A percentile compares a stretch with the other conserved stretches of the same genome.
These are phyloP conservation scores for Picea abies DNA, from an alignment of 83 land plant genomes.

Conservation along the genomic window DNA sequence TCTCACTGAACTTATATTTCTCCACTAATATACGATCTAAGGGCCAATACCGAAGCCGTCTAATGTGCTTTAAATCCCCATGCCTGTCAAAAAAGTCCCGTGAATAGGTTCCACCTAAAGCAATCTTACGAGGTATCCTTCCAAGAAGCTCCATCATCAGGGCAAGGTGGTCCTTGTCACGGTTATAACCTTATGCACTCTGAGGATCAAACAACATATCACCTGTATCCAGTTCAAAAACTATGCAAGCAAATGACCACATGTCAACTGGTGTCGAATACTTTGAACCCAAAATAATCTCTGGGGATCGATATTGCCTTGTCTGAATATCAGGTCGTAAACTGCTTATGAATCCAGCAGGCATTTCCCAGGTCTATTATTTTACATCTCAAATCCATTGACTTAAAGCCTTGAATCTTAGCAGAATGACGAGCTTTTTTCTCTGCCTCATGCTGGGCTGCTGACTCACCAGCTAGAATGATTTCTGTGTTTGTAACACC, in stretches of 20 bases:
- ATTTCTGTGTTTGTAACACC: too few relatives aligned
- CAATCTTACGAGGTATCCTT: too few relatives aligned
- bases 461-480: neutral
- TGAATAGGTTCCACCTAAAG: too few relatives aligned
- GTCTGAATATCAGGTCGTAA: slow-evolving; percentile 83
- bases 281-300: slow-evolving; percentile 38
- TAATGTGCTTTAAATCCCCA: too few relatives aligned
- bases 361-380: slow-evolving; percentile 97
- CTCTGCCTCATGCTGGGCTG: slow-evolving; percentile 15
- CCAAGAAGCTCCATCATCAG: too few relatives aligned
- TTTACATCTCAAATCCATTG: slow-evolving; percentile 84
- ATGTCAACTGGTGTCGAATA: slow-evolving; percentile 68
- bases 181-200: too few relatives aligned
- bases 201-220: too few relatives aligned
- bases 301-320: slow-evolving; percentile 92
- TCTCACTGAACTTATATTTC: too few relatives aligned
- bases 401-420: slow-evolving; percentile 30
- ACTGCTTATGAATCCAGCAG: slow-evolving; percentile 76
- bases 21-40: too few relatives aligned
- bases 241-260: slow-evolving; percentile 60
- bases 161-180: too few relatives aligned
- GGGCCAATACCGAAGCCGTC: too few relatives aligned
- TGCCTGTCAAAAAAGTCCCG: too few relatives aligned
- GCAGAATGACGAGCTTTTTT: neutral
- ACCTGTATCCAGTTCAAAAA: slow-evolving; percentile 23